A percentile compares a stretch with the other conserved stretches of the same genome.
Evolutionary conservation across 768 basidiomycete species (phyloP).

Genomic region (Amanita pallidorosea): DNA sequence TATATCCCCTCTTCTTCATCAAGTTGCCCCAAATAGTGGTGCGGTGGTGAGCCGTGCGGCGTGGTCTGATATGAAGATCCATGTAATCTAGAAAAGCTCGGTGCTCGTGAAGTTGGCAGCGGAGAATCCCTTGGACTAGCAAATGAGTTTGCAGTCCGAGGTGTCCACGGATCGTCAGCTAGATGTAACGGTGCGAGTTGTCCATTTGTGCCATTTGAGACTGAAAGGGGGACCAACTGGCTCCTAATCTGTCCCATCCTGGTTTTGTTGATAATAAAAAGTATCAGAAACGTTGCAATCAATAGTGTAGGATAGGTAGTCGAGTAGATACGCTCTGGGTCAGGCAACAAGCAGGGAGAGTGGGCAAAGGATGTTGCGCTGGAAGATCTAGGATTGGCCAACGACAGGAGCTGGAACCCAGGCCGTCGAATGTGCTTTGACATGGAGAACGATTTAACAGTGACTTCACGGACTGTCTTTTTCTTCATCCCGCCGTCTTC

Average conservation of each 20-base stretch:
- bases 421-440: slow-evolving; percentile 61
- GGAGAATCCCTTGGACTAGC: slow-evolving; percentile 2
- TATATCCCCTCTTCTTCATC: slow-evolving; percentile 43
- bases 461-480: slow-evolving; percentile 55
- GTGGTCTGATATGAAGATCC: slow-evolving; percentile 21
- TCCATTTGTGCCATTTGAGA: neutral
- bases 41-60: slow-evolving; percentile 16
- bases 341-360: slow-evolving; percentile 69
- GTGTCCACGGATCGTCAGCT: neutral
- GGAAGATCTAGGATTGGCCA: slow-evolving; percentile 27
- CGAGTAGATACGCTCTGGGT: slow-evolving; percentile 50
- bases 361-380: slow-evolving; percentile 42
- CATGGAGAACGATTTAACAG: slow-evolving; percentile 80
- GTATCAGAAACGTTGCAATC: slow-evolving; percentile 37
- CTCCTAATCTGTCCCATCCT: slow-evolving; percentile 17
- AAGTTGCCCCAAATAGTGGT: neutral
- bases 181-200: neutral
- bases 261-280: slow-evolving; percentile 33
- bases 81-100: slow-evolving; percentile 6
- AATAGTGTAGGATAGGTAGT: slow-evolving; percentile 55
- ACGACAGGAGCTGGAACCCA: slow-evolving; percentile 78
- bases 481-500: slow-evolving; percentile 12
- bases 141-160: neutral
- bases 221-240: slow-evolving; percentile 7
- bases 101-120: slow-evolving; percentile 6